Base-by-base conservation (phyloP, 345 rosid genomes). In the Luvunga scandens region DNA sequence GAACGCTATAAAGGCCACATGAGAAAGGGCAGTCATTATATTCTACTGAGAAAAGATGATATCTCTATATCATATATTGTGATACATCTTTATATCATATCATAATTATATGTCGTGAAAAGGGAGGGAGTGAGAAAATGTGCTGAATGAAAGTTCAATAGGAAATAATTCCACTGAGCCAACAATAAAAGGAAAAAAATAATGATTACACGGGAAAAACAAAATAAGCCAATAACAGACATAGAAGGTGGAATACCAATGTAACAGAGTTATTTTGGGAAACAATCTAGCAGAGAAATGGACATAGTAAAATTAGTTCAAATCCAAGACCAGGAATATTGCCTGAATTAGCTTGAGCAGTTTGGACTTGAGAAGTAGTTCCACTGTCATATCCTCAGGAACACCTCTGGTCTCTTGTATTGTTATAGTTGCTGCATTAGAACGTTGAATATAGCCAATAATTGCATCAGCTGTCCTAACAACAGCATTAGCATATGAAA, bases 371-470 rank as follows among this genome's bases (percentile, higher is more conserved):
- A 19, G 93, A n/a, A n/a, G n/a, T n/a, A n/a, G n/a, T n/a, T n/a
- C n/a, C 98, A 97, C 97, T 0, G 98, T 97, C 98, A 97, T 97
- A 83, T 93, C 99, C 73, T 91, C 93, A 78, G 98, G 98, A 82
- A 86, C 94, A 19, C 98, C 99, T 78, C 97, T 92, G 27, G 97
- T 88, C 89, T 97, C 98, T 76, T 97, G 99, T 80, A 94, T 91
- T 22, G 97, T 97, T 61, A 94, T 93, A 69, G 98, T 91, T 77
- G 99, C 98, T 68, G 98, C 99, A 82, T 98, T 97, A 72, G 90
- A 89, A 72, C 98, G 98, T 31, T 98, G 87, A 76, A 95, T 97
- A 84, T 94, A 97, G 82, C 99, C 94, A 76, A 97, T 97, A 83
- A 80, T 97, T 81, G 98, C 89, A 77, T 98, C 98, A 66, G 97